phyloP scores from a whole-genome alignment of 2,329 filamentous ascomycete genomes.

The Alternaria hordeiaustralica region DNA sequence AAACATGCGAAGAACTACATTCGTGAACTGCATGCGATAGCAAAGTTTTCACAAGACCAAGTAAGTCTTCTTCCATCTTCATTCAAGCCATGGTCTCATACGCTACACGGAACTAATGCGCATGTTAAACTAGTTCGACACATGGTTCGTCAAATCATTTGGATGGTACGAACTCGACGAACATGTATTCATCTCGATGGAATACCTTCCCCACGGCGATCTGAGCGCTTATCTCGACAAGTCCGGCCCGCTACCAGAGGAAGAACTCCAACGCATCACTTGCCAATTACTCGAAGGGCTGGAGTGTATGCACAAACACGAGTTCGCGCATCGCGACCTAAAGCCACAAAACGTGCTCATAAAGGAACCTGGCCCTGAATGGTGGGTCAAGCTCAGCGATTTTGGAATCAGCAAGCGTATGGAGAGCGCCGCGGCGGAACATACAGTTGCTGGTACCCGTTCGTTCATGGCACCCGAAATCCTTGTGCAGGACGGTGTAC shows the following conservation, averaged over 20 bases:
- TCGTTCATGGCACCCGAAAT: background rate
- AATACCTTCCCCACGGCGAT: background rate
- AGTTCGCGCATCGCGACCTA: background rate
- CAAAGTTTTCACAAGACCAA: background rate
- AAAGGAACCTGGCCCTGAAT: fast-evolving
- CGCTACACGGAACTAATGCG: no score
- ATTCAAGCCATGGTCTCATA: no score
- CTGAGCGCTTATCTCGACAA: background rate
- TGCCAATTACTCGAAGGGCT: fast-evolving
- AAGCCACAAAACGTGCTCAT: background rate
- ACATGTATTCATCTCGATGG: background rate
- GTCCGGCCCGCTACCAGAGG: background rate
- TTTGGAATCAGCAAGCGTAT: background rate
- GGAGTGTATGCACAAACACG: fast-evolving
- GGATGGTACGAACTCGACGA: background rate
- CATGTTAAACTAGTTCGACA: no score
- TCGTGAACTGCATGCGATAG: background rate
- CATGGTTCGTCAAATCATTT: background rate
- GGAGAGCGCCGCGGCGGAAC: fast-evolving
- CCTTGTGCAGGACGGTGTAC: no score
- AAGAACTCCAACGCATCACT: background rate
- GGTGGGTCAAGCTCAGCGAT: background rate
- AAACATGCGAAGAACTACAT: no score
- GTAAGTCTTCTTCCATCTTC: background rate
- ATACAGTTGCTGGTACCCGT: background rate